Evolutionary conservation across 768 basidiomycete species (phyloP), one percentile per base, ranked within the genome.

Genomic region (Lentinula guzmanii): DNA sequence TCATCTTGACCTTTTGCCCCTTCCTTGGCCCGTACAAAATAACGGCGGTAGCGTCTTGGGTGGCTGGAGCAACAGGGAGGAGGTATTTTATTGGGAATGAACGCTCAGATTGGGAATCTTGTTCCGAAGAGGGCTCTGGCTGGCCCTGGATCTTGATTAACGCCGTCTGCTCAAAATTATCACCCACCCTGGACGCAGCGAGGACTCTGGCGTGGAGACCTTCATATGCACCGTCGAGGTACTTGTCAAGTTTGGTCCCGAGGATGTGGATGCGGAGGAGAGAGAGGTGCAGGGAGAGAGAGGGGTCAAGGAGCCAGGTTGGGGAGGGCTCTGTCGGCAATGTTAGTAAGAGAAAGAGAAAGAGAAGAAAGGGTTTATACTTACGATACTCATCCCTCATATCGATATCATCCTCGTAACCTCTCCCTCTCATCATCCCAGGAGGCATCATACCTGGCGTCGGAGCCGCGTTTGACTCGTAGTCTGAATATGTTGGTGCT

Each of bases 21-120:
- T 73, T 79, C 41, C 70, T 63, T 18, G 66, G 61, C 1, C 83
- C 85, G 5, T 75, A 74, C 57, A 86, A 70, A 21, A 79, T 75
- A 45, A 88, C 62, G 5, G 84, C 86, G 42, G 76, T 76, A 46
- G 86, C 80, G 7, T 76, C 78, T 46, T 70, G 73, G 11, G 65
- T 59, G 1, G 64, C 61, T 0, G 83, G 82, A 13, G 63, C 69
- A 7, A 80, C 68, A 4, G 82, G 78, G 2, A 64, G 68, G 28
- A 84, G 70, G 59, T 79, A 81, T 48, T 67, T 70, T 62, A 77
- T 71, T 21, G 77, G 75, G 21, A 80, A 74, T 16, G 71, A 65
- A 7, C 70, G 69, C 28, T 75, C 71, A n/a, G 16, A n/a, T 18
- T 18, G n/a, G 3, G 11, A n/a, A 8, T 39, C 37, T 39, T 21